Evolutionary conservation across 768 basidiomycete species (phyloP).

Genomic region (Naganishia randhawae): DNA sequence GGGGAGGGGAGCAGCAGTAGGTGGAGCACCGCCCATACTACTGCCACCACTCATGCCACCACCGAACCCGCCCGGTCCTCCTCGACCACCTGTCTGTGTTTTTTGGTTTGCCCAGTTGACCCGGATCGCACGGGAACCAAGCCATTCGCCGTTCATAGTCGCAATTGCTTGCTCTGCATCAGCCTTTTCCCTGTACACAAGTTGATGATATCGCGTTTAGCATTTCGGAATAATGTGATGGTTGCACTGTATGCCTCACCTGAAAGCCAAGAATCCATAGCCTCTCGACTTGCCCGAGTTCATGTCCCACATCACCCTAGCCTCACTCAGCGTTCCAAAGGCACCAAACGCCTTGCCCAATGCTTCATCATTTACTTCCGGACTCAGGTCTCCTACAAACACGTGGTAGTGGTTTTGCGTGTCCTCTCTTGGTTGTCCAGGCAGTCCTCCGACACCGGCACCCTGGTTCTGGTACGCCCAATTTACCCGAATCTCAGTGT

Average conservation of each 20-base stretch:
- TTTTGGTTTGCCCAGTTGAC: constrained; percentile 99
- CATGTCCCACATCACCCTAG: constrained; percentile 99
- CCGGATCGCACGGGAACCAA: constrained; percentile 94
- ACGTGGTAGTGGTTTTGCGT: constrained; percentile 96
- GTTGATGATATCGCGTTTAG: constrained; percentile 1
- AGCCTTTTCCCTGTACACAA: constrained; percentile 71
- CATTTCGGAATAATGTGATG: background rate
- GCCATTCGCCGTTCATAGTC: constrained; percentile 99
- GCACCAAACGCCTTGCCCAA: constrained; percentile 94
- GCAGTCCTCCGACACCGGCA: background rate
- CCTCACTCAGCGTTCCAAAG: constrained; percentile 93
- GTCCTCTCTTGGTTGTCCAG: constrained; percentile 79
- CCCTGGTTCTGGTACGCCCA: constrained; percentile 95
- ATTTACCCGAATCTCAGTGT: constrained; percentile 98
- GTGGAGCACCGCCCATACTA: constrained; percentile 39
- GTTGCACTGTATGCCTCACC: constrained; percentile 33
- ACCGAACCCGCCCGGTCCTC: constrained; percentile 19
- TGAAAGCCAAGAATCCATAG: constrained; percentile 96
- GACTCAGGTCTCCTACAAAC: constrained; percentile 98
- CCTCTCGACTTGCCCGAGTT: constrained; percentile 97
- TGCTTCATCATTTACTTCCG: constrained; percentile 97
- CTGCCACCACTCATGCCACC: constrained; percentile 19
- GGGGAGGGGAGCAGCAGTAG: constrained; percentile 34
- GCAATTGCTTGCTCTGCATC: constrained; percentile 99
- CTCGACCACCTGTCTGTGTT: constrained; percentile 66